A percentile compares a stretch with the other conserved stretches of the same genome.
phyloP scores from a whole-genome alignment of 805 yeast genomes.

The Candida tibetensis region DNA sequence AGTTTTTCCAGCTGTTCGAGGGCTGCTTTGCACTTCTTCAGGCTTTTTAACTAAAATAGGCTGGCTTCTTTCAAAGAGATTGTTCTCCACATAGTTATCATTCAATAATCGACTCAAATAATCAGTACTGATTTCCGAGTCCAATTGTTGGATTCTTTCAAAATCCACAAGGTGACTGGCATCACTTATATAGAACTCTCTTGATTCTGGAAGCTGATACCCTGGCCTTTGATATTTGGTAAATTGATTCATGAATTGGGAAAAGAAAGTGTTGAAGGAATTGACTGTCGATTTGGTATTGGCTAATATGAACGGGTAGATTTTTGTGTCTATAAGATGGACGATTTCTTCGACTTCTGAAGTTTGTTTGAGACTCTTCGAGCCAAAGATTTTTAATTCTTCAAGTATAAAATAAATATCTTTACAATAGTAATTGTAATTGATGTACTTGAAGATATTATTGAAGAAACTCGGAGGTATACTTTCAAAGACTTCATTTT shows the following conservation, averaged over 20 bases:
- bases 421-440: slow-evolving; percentile 3
- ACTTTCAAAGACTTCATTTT: slow-evolving; percentile 1
- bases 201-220: not conserved
- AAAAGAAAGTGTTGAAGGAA: slow-evolving; percentile 1
- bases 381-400: not conserved
- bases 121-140: not conserved
- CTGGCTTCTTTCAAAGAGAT: not conserved
- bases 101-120: not conserved
- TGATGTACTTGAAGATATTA: slow-evolving; percentile 1
- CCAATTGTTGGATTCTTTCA: not conserved
- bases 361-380: too few species aligned
- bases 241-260: not conserved
- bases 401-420: slow-evolving; percentile 4
- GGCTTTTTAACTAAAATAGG: not conserved
- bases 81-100: slow-evolving; percentile 1
- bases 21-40: not conserved
- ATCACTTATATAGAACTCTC: not conserved
- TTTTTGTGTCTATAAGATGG: slow-evolving; percentile 1
- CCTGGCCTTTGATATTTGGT: not conserved
- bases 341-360: not conserved
- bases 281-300: not conserved
- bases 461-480: not conserved
- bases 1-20: not conserved
- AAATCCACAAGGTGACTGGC: not conserved
- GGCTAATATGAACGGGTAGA: slow-evolving; percentile 2